Evolutionary conservation across 306 rosid species (phyloP).

Genomic region (Hippophae rhamnoides): DNA sequence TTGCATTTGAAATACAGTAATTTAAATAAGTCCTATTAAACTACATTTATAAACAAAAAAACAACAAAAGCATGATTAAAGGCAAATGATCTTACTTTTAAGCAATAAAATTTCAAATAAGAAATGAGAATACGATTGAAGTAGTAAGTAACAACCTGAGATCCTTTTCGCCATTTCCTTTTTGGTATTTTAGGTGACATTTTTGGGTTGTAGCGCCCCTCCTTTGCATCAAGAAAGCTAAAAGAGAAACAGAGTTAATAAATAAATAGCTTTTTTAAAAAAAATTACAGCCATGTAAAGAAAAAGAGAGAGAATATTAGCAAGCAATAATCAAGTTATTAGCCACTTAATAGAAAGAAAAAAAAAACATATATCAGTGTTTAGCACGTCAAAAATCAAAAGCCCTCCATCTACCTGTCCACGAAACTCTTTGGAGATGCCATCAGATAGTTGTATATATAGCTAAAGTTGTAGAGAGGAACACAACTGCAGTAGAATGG

Average conservation of each 20-base stretch:
- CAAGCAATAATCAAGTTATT: background rate
- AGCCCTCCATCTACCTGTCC: slow-evolving; percentile 84
- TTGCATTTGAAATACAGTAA: no score
- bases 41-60: no score
- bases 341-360: slow-evolving; percentile 13
- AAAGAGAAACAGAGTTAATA: slow-evolving; percentile 21
- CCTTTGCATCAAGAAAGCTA: slow-evolving; percentile 90
- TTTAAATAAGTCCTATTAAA: no score
- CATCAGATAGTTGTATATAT: slow-evolving; percentile 69
- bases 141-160: slow-evolving; percentile 53
- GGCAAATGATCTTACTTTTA: background rate
- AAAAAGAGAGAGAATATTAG: background rate
- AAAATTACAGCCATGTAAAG: slow-evolving; percentile 9
- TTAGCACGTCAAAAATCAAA: slow-evolving; percentile 42
- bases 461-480: slow-evolving; percentile 89
- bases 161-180: slow-evolving; percentile 92
- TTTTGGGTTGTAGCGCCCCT: slow-evolving; percentile 84
- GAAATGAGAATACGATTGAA: no score
- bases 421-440: slow-evolving; percentile 77
- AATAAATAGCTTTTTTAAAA: slow-evolving; percentile 9
- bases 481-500: slow-evolving; percentile 69
- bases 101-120: background rate
- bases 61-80: no score
- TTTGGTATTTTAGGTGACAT: slow-evolving; percentile 84
- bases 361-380: slow-evolving; percentile 30